Conservation (phyloP, 768 basidiomycete genomes). For the Podaxis sp. region DNA sequence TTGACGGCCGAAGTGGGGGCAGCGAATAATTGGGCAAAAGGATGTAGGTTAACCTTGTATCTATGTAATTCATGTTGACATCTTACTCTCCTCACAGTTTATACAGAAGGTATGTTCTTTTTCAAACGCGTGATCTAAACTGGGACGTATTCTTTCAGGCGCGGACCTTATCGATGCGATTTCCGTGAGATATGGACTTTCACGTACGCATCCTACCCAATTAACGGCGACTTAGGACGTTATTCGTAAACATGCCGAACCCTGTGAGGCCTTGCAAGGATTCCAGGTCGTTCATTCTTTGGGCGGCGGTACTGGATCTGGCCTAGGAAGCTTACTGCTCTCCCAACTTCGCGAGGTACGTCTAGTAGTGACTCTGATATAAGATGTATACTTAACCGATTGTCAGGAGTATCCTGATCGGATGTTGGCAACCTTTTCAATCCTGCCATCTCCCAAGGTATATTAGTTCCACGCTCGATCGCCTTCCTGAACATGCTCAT, state of each 20-base stretch:
- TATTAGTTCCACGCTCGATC: neutral
- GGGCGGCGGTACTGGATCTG: constrained; percentile 89
- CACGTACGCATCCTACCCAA: neutral
- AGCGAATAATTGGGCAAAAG: constrained; percentile 96
- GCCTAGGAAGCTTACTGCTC: constrained; percentile 75
- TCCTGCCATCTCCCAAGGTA: constrained; percentile 51
- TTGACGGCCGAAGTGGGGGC: constrained; percentile 58
- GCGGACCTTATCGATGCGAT: constrained; percentile 90
- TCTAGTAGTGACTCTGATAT: neutral
- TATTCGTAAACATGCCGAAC: constrained; percentile 75
- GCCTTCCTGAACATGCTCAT: neutral
- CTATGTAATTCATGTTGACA: neutral
- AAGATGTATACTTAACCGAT: neutral
- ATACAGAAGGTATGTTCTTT: constrained; percentile 71
- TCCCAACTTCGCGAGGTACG: constrained; percentile 77
- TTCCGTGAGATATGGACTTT: constrained; percentile 35
- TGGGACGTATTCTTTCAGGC: constrained; percentile 35
- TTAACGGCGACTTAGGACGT: constrained; percentile 45
- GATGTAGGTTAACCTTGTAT: constrained; percentile 52
- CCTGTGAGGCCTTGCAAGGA: constrained; percentile 84
- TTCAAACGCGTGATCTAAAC: neutral
- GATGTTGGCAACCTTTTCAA: constrained; percentile 52
- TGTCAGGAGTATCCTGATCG: constrained; percentile 48
- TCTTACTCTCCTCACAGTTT: constrained; percentile 42
- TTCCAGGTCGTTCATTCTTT: constrained; percentile 88